Base-by-base conservation (phyloP, 1,284 basidiomycete genomes). In the Farysia itapuensis region DNA sequence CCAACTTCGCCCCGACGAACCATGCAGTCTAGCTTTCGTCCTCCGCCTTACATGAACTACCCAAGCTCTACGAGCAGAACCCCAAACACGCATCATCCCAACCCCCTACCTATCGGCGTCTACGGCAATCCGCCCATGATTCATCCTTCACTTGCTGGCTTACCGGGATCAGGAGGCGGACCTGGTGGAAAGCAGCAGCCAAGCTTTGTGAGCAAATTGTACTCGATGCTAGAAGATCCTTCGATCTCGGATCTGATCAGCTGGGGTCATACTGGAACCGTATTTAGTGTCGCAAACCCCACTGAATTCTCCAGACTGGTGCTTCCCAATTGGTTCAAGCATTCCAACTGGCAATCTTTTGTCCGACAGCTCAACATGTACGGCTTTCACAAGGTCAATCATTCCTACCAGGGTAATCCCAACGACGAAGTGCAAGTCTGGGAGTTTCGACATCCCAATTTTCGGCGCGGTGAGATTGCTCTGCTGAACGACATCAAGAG, bases 371-470 rank as follows among this genome's bases (percentile, higher is more conserved):
- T 72, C 41, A 72, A 72, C 63, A 61, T 66, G 63, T 65, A 68
- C 36, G 70, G 67, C 20, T 72, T 72, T 33, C 68, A 72, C 63
- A 72, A 72, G 48, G 70, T 72, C 32, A 72, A 72, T 37, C 70
- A 72, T 25, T 68, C 64, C 22, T 70, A 61, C 24, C 68, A 68
- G 24, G 66, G 68, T 16, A 58, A 59, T 8, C 61, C 65, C 2
- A 54, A 49, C 19, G 67, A 68, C 36, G 70, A 70, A 25, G 56
- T 66, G 29, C 70, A 72, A 43, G 64, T 70, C 20, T 72, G 70
- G 67, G 70, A 72, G 43, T 72, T 72, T 35, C 41, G 67, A 13
- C 70, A 72, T 33, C 59, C 67, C 0, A 59, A 39, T 35, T 72
- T 72, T 38, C 53, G 67, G 14, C 50, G 67, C 3, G 70, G 70